Base-by-base conservation (phyloP, 2,329 filamentous ascomycete genomes). In the Ceratocystis variospora region DNA sequence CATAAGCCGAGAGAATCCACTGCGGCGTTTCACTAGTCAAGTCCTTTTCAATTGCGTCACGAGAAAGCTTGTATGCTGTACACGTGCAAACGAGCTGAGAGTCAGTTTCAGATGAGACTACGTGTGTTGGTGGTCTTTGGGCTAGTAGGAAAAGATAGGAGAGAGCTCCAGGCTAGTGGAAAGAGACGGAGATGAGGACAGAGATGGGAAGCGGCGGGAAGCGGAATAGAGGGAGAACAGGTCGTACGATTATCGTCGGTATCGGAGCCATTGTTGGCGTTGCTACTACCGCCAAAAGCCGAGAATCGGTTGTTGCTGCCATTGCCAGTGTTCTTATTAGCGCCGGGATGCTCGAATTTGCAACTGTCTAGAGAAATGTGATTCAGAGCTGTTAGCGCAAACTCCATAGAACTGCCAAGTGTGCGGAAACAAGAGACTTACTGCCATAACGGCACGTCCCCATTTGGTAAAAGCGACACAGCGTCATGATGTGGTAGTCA, bases 1-100 rank as follows among this genome's bases (percentile, higher is more conserved):
- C 89, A 74, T 96, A 97, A 25, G 87, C 82, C 0, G 92, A 96
- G 28, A 96, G 81, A 3, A 94, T 87, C 88, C 92, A 97, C 79
- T 83, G 77, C 19, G 93, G 93, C 7, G 82, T 81, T 68, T 94
- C 89, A 25, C 80, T 79, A 0, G 80, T 83, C 59, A 95, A 79
- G 72, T 95, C 90, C 64, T 77, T 76, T 68, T 81, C 80, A 70
- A 95, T 87, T 1, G 76, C 77, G 0, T 83, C 82, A 53, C 76
- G 76, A n/a, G 77, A 82, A 50, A 91, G 75, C 57, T 75, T 79
- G 73, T 84, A 83, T 3, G 77, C 75, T 7, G 73, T 72, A 72
- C 19, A 53, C 22, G 5, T 22, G 48, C 48, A 53, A 7, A 25
- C 8, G n/a, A 53, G 55, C 55, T 37, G 55, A n/a, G 31, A 17